phyloP scores from a whole-genome alignment of 1,284 basidiomycete genomes.

The Tylopilus sp. region DNA sequence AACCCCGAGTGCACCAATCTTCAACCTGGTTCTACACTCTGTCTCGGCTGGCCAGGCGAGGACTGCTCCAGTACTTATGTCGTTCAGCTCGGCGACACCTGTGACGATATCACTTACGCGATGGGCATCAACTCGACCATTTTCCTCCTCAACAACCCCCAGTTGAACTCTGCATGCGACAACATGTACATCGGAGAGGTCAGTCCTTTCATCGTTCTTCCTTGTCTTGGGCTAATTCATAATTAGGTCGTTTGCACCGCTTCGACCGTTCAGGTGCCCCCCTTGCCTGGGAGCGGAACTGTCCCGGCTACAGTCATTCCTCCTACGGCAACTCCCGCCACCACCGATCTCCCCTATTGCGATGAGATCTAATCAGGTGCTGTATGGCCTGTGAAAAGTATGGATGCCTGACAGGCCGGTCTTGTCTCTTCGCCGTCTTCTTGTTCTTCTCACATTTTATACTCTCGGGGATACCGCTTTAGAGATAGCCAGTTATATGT shows the following conservation, averaged over 20 bases:
- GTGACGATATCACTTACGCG: constrained; percentile 41
- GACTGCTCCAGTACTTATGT: constrained; percentile 50
- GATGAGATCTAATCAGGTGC: constrained; percentile 38
- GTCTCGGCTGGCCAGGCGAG: constrained; percentile 45
- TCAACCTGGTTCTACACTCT: constrained; percentile 42
- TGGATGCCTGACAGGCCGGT: constrained; percentile 23
- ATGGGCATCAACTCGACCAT: constrained; percentile 46
- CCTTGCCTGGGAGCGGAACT: constrained; percentile 33
- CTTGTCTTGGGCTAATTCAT: background rate
- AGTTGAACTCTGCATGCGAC: constrained; percentile 50
- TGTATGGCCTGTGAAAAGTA: constrained; percentile 1
- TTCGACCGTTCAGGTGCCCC: constrained; percentile 37
- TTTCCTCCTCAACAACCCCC: constrained; percentile 63
- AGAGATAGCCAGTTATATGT: background rate
- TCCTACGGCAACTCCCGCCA: constrained; percentile 33
- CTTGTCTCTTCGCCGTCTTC: constrained; percentile 22
- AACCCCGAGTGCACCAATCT: constrained; percentile 58
- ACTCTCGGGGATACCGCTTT: background rate
- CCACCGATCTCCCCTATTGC: constrained; percentile 52
- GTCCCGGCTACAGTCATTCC: constrained; percentile 36
- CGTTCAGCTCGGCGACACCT: constrained; percentile 49
- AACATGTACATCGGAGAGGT: constrained; percentile 72
- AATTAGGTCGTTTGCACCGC: constrained; percentile 53
- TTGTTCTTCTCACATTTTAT: background rate
- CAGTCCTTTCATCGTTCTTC: background rate